A percentile compares a stretch with the other conserved stretches of the same genome.
Conservation (phyloP, 2,329 filamentous ascomycete species). For the Exophiala viscosa region DNA sequence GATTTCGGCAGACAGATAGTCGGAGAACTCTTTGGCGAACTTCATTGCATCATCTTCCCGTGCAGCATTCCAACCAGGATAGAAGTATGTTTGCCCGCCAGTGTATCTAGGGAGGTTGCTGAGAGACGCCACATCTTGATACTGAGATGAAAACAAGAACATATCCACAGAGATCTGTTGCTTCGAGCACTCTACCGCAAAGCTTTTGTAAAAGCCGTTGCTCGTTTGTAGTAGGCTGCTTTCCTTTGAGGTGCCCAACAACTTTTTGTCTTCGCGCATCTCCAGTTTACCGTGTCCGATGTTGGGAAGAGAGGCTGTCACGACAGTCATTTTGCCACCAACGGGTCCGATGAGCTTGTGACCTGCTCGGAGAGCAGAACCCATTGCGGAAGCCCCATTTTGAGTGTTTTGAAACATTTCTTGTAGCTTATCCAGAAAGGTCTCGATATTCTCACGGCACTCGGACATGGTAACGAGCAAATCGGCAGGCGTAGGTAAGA, state of each 20-base stretch:
- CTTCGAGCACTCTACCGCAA: constrained; percentile 97
- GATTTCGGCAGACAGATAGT: constrained; percentile 94
- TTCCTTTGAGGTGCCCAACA: constrained; percentile 91
- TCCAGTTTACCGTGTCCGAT: constrained; percentile 85
- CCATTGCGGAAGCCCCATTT: constrained; percentile 87
- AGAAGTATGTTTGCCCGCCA: constrained; percentile 97
- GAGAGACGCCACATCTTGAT: constrained; percentile 94
- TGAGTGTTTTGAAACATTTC: constrained; percentile 96
- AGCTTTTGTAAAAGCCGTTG: constrained; percentile 98
- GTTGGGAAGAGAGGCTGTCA: constrained; percentile 87
- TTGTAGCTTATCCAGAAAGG: constrained; percentile 84
- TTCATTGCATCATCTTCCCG: constrained; percentile 94
- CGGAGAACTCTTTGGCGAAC: constrained; percentile 93
- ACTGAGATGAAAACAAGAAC: constrained; percentile 94
- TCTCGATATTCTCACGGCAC: constrained; percentile 85
- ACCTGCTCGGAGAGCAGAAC: constrained; percentile 83
- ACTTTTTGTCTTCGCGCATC: constrained; percentile 93
- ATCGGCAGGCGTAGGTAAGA: constrained; percentile 88
- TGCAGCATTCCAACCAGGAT: constrained; percentile 94
- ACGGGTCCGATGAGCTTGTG: constrained; percentile 94
- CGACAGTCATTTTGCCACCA: constrained; percentile 89
- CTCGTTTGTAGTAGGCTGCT: constrained; percentile 80
- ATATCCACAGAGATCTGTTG: constrained; percentile 98
- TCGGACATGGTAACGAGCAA: constrained; percentile 85
- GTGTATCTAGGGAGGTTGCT: constrained; percentile 95